phyloP scores from a whole-genome alignment of 2,329 filamentous ascomycete genomes.

The Penicillium sp. region DNA sequence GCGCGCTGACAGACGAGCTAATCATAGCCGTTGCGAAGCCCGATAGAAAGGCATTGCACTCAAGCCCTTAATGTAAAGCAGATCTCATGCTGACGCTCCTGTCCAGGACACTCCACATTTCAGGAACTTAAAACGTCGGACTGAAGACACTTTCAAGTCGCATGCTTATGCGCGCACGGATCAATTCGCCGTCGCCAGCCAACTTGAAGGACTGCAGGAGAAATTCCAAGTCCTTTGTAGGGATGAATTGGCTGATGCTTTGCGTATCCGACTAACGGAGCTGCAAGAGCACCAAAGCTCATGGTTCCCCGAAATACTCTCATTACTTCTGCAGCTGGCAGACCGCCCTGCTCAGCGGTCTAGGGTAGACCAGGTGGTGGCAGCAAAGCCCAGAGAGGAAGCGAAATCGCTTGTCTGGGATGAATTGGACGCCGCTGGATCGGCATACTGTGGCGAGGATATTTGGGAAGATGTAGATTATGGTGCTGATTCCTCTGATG shows the following conservation, averaged over 20 bases:
- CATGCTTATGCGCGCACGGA: conserved; percentile 58
- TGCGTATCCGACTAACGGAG: conserved; percentile 52
- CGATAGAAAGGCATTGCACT: too few relatives aligned
- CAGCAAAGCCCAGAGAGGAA: conserved; percentile 53
- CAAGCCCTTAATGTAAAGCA: too few relatives aligned
- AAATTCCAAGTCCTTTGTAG: conserved; percentile 73
- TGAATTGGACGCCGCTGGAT: conserved; percentile 67
- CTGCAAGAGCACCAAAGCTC: conserved; percentile 49
- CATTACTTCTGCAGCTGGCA: conserved; percentile 69
- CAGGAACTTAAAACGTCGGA: too few relatives aligned
- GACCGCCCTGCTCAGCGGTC: conserved; percentile 68
- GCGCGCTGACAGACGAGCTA: too few relatives aligned
- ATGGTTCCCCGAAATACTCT: conserved; percentile 74
- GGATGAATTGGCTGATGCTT: conserved; percentile 66
- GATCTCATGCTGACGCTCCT: too few relatives aligned
- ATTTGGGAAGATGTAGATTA: conserved; percentile 38
- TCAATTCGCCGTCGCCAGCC: conserved; percentile 61
- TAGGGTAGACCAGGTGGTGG: too few relatives aligned
- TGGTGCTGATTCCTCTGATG: conserved; percentile 34
- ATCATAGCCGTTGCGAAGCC: too few relatives aligned
- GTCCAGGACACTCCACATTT: too few relatives aligned
- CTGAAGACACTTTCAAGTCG: too few relatives aligned
- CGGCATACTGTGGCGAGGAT: conserved; percentile 48
- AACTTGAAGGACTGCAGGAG: conserved; percentile 67
- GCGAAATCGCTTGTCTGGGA: too few relatives aligned